phyloP scores from a whole-genome alignment of 768 basidiomycete species.

The Auricularia sp. region DNA sequence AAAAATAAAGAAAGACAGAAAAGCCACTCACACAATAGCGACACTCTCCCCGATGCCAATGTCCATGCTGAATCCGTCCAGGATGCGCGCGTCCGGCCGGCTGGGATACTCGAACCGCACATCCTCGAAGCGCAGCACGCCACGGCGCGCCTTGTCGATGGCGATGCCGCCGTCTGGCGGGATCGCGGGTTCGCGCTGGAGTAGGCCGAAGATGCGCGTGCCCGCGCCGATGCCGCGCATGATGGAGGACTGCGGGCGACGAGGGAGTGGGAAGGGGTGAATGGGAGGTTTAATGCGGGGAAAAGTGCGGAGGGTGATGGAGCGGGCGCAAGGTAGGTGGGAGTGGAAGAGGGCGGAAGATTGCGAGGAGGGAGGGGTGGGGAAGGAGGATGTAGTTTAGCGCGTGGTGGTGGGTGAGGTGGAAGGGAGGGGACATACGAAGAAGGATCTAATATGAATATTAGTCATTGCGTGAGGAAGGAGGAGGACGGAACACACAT shows the following conservation, averaged over 20 bases:
- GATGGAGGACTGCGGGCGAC: slow-evolving; percentile 56
- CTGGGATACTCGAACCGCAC: slow-evolving; percentile 87
- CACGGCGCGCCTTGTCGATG: slow-evolving; percentile 47
- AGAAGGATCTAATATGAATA: slow-evolving; percentile 25
- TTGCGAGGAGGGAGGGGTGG: too few species aligned
- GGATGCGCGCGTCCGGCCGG: slow-evolving; percentile 65
- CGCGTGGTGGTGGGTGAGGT: too few species aligned
- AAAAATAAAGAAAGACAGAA: too few species aligned
- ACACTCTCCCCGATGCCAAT: slow-evolving; percentile 79
- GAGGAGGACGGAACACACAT: slow-evolving; percentile 37
- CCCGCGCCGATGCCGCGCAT: slow-evolving; percentile 97
- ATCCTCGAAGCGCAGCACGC: slow-evolving; percentile 69
- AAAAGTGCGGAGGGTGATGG: too few species aligned
- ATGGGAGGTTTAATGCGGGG: too few species aligned
- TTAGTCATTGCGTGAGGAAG: slow-evolving; percentile 2
- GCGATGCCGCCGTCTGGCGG: slow-evolving; percentile 50
- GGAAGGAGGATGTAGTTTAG: too few species aligned
- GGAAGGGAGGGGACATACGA: slow-evolving; percentile 18
- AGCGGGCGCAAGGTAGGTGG: too few species aligned
- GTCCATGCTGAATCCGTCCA: slow-evolving; percentile 75
- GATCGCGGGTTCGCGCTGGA: slow-evolving; percentile 72
- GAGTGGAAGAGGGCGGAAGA: too few species aligned
- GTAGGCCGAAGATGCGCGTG: slow-evolving; percentile 84
- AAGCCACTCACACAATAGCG: slow-evolving; percentile 70
- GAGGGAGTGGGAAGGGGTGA: too few species aligned